Base-by-base conservation (phyloP, 345 rosid genomes). In the Conringia planisiliqua region DNA sequence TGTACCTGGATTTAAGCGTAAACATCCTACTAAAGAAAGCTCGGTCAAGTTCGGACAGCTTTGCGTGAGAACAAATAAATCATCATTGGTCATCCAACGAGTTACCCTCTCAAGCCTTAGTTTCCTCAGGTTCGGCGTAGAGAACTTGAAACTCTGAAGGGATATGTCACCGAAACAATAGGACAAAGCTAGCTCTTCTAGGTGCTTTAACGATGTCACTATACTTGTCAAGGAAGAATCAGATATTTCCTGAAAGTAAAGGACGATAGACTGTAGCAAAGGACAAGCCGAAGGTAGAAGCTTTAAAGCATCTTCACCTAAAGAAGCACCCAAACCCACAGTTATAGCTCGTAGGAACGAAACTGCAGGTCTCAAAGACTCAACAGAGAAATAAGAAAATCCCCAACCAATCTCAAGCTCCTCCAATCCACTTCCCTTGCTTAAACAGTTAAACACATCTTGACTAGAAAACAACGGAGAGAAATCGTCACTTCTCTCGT, bases 121-220 rank as follows among this genome's bases (percentile, higher is more conserved):
- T 74, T 79, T 90, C 71, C 79, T 78, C 56, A 90, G 76, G 63
- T 81, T 79, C 33, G 86, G 88, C 77, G 81, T 39, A 16, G 79
- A 59, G 27, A 75, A 59, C 65, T 67, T 81, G 77, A 92, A 87
- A 77, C 87, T 82, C 67, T 78, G 68, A 60, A 84, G 73, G 47
- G 94, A 86, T 79, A 90, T 82, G 76, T 87, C 94, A 82, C 97
- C 96, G 33, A 86, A 81, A 81, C 94, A 90, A 82, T 87, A 84
- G 62, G 83, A 85, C 62, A 92, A 80, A 65, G 88, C 81, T 79
- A 92, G 71, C 35, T 52, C 83, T 82, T 57, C 72, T 76, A 92
- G 71, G 71, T 72, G 79, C 65, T 73, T 84, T 78, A 85, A 76
- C 6, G 88, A 89, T 36, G 66, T 46, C 42, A 82, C 14, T 13